Evolutionary conservation across 2,329 filamentous ascomycete genomes (phyloP).

Genomic region (Exophiala mesophila): DNA sequence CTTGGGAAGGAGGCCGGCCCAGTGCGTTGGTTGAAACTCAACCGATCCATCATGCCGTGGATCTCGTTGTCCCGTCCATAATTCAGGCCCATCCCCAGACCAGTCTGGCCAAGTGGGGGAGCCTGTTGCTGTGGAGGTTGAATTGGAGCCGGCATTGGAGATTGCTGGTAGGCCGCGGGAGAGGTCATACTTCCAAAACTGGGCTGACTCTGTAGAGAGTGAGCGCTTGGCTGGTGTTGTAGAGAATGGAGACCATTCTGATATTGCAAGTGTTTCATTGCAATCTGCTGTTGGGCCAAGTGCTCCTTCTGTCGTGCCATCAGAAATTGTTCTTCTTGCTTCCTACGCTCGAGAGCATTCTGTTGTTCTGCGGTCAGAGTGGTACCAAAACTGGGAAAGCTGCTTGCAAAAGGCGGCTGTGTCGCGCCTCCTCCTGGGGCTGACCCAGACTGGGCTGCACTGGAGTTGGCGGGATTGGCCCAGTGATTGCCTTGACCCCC

Average conservation of each 20-base stretch:
- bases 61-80: conserved; percentile 63
- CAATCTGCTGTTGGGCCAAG: conserved; percentile 75
- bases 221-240: conserved; percentile 90
- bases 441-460: conserved; percentile 33
- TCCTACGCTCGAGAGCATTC: conserved; percentile 90
- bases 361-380: conserved; percentile 97
- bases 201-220: conserved; percentile 93
- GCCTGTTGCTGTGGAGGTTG: conserved; percentile 45
- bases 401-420: conserved; percentile 83
- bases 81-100: conserved; percentile 6
- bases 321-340: conserved; percentile 96
- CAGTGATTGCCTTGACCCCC: conserved; percentile 22
- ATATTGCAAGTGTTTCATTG: conserved; percentile 67
- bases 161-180: conserved; percentile 65
- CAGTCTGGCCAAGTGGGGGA: conserved; percentile 4
- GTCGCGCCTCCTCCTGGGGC: conserved; percentile 57
- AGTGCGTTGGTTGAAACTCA: conserved; percentile 54
- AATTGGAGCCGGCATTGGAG: conserved; percentile 55
- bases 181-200: conserved; percentile 93
- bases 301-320: conserved; percentile 96
- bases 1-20: conserved; percentile 44
- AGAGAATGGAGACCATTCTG: conserved; percentile 57
- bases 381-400: conserved; percentile 93
- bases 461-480: conserved; percentile 27
- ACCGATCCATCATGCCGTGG: conserved; percentile 58